Evolutionary conservation across 352 stramenopile genomes (phyloP).

Genomic region (Phytopythium vexans): DNA sequence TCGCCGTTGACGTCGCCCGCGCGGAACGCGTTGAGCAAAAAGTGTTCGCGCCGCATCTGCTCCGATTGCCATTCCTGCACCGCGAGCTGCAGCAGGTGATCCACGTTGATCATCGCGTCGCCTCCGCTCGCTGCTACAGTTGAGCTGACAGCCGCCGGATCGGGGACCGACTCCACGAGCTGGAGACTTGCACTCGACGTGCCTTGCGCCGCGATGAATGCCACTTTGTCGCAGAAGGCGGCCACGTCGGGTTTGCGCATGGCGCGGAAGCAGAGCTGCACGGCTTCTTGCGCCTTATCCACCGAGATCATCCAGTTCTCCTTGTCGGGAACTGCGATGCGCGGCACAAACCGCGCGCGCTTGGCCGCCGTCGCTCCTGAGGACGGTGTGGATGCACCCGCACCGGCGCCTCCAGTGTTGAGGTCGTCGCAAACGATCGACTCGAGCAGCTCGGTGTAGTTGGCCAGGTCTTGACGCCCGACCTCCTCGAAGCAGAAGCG

Average conservation of each 20-base stretch:
- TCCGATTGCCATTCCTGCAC: slow-evolving; percentile 67
- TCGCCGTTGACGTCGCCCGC: slow-evolving; percentile 80
- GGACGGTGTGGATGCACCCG: not conserved
- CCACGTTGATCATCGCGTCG: slow-evolving; percentile 53
- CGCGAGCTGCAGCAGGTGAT: slow-evolving; percentile 66
- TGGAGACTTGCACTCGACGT: slow-evolving; percentile 19
- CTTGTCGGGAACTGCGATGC: slow-evolving; percentile 59
- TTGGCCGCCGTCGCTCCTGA: slow-evolving; percentile 24
- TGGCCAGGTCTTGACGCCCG: slow-evolving; percentile 37
- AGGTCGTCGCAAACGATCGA: slow-evolving; percentile 63
- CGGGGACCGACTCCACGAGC: slow-evolving; percentile 3
- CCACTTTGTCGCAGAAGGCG: slow-evolving; percentile 65
- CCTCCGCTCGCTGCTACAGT: not conserved
- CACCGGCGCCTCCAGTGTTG: not conserved
- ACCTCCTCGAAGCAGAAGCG: slow-evolving; percentile 78
- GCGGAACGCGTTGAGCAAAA: slow-evolving; percentile 71
- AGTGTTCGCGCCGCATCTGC: slow-evolving; percentile 57
- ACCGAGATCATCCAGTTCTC: slow-evolving; percentile 66
- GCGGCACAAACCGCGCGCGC: slow-evolving; percentile 41
- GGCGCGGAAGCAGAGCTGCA: slow-evolving; percentile 61
- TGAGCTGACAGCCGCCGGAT: not conserved
- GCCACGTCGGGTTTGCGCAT: slow-evolving; percentile 64
- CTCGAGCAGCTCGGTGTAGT: slow-evolving; percentile 78
- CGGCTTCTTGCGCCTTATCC: slow-evolving; percentile 60
- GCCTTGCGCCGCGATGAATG: slow-evolving; percentile 37